phyloP scores from a whole-genome alignment of 2,329 filamentous ascomycete species.

The Massarina eburnea region DNA sequence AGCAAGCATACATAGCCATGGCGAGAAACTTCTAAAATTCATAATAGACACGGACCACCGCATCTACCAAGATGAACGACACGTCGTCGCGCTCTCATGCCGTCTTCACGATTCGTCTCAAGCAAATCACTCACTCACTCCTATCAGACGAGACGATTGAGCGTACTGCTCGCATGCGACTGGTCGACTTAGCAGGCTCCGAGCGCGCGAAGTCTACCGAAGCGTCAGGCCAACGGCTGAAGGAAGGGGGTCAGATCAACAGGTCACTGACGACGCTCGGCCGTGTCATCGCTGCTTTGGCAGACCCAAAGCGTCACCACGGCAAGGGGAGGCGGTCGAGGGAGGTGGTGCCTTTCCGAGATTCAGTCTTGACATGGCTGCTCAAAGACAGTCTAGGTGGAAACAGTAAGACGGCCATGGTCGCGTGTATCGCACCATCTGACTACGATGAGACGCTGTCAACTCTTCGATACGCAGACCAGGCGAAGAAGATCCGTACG shows the following conservation, averaged over 20 bases:
- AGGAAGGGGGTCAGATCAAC: conserved; percentile 98
- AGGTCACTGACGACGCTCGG: conserved; percentile 96
- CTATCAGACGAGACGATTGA: conserved; percentile 98
- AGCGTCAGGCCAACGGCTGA: conserved; percentile 84
- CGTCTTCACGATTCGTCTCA: conserved; percentile 96
- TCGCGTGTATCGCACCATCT: conserved; percentile 90
- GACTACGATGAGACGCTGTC: conserved; percentile 98
- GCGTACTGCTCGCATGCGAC: conserved; percentile 85
- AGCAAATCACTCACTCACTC: conserved; percentile 97
- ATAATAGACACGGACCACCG: conserved; percentile 73
- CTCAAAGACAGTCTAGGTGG: conserved; percentile 94
- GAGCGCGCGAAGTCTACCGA: conserved; percentile 95
- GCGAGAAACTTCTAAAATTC: background rate
- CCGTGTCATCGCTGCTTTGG: conserved; percentile 90
- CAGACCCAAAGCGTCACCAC: conserved; percentile 61
- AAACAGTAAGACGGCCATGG: conserved; percentile 99
- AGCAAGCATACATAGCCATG: conserved; percentile 1
- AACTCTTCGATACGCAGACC: conserved; percentile 93
- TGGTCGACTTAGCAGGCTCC: conserved; percentile 93
- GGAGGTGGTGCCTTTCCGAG: conserved; percentile 86
- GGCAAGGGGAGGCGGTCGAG: conserved; percentile 45
- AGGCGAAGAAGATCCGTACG: conserved; percentile 95
- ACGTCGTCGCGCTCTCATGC: conserved; percentile 95
- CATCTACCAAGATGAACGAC: conserved; percentile 99
- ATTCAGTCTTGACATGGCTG: conserved; percentile 82